Percentiles rank a stretch among this genome's conserved stretches.
phyloP scores from a whole-genome alignment of 768 basidiomycete genomes.

The Mycena rebaudengoi region DNA sequence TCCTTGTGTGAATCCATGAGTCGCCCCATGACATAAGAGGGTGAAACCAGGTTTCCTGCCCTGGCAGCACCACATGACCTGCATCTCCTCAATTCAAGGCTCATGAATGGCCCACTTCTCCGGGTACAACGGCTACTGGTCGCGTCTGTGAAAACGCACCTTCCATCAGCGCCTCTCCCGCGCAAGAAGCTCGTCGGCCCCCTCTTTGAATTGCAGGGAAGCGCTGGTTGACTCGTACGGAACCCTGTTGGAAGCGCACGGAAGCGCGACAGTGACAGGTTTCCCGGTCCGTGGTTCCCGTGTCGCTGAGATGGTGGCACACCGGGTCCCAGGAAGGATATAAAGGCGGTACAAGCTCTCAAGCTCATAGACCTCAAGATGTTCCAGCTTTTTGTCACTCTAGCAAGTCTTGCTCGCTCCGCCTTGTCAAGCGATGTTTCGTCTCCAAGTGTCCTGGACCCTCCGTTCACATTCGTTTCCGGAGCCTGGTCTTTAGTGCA shows the following conservation, averaged over 20 bases:
- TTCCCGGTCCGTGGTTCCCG: not conserved
- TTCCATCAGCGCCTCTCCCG: slow-evolving; percentile 7
- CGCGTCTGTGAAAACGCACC: slow-evolving; percentile 4
- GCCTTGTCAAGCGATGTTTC: not conserved
- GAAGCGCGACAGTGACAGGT: not conserved
- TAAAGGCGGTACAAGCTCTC: not conserved
- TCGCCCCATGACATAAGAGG: not conserved
- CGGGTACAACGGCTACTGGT: not conserved
- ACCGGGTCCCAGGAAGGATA: not conserved
- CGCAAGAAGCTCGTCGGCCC: not conserved
- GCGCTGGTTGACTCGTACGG: slow-evolving; percentile 2
- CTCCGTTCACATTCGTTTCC: not conserved
- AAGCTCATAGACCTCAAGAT: not conserved
- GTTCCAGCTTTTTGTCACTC: not conserved
- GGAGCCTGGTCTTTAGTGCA: not conserved
- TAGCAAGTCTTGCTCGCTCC: not conserved
- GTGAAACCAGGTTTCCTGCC: not conserved
- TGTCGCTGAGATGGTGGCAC: not conserved
- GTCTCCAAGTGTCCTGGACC: not conserved
- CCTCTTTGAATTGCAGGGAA: slow-evolving; percentile 2
- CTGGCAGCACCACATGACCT: not conserved
- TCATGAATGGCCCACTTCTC: not conserved
- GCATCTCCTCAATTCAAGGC: slow-evolving; percentile 2
- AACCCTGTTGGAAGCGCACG: not conserved
- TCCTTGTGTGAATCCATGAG: no score